Percentiles rank a stretch among this genome's conserved stretches.
phyloP scores from a whole-genome alignment of 495 filamentous ascomycete species.

The Tricharina praecox region DNA sequence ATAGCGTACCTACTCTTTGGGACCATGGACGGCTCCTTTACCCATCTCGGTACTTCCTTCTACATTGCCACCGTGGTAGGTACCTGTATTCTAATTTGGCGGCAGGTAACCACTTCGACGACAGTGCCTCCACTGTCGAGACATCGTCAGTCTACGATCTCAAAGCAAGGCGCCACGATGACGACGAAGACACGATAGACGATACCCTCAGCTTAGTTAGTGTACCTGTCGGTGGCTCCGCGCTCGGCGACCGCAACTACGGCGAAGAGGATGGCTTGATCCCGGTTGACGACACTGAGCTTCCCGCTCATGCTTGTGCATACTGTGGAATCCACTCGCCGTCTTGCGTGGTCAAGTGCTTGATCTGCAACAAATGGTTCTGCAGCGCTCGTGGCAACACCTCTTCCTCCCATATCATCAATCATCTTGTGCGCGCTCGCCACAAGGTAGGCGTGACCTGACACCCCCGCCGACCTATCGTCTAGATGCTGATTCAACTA shows the following conservation, averaged over 20 bases:
- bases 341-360: constrained; percentile 86
- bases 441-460: constrained; percentile 43
- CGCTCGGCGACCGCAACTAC: constrained; percentile 45
- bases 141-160: constrained; percentile 29
- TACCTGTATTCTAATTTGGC: constrained; percentile 50
- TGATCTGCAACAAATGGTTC: constrained; percentile 96
- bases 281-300: constrained; percentile 62
- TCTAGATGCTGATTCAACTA: constrained; percentile 2
- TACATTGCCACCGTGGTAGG: constrained; percentile 59
- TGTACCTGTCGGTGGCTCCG: constrained; percentile 58
- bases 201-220: constrained; percentile 86
- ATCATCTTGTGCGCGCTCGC: constrained; percentile 89
- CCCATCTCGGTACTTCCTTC: constrained; percentile 59
- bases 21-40: constrained; percentile 68
- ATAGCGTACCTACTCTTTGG: too few species aligned
- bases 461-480: neutral
- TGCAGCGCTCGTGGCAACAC: constrained; percentile 95
- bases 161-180: constrained; percentile 49
- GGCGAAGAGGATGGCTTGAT: constrained; percentile 33
- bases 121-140: constrained; percentile 26
- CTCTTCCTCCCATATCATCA: constrained; percentile 93
- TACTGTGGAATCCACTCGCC: constrained; percentile 98
- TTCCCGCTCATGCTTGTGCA: constrained; percentile 93
- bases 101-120: constrained; percentile 36
- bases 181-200: constrained; percentile 78